Evolutionary conservation across 2,329 filamentous ascomycete species (phyloP).

Genomic region (Alternaria incomplexa): DNA sequence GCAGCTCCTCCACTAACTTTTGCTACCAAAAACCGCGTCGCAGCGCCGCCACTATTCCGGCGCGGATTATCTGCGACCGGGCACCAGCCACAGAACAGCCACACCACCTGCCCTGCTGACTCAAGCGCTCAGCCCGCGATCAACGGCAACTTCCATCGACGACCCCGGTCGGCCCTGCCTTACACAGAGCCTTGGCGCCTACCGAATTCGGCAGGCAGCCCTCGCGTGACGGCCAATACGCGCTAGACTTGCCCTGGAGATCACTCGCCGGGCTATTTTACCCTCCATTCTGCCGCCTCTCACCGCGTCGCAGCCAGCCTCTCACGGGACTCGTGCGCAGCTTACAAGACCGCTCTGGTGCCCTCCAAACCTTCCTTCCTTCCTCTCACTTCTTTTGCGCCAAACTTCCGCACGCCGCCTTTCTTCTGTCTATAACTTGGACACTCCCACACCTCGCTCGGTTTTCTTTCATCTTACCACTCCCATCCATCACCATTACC

Average conservation of each 20-base stretch:
- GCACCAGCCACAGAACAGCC: constrained; percentile 12
- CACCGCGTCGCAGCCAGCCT: constrained; percentile 37
- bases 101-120: not conserved
- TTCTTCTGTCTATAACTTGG: constrained; percentile 14
- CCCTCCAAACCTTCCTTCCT: constrained; percentile 44
- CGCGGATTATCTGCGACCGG: constrained; percentile 19
- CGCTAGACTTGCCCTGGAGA: constrained; percentile 26
- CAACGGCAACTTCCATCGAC: constrained; percentile 3
- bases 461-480: constrained; percentile 9
- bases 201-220: constrained; percentile 12
- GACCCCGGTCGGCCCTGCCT: constrained; percentile 4
- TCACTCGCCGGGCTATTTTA: constrained; percentile 20
- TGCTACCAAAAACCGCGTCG: constrained; percentile 40
- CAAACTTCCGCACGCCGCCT: constrained; percentile 27
- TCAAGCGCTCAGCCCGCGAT: not conserved
- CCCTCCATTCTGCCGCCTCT: constrained; percentile 29
- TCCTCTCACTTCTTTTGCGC: constrained; percentile 41
- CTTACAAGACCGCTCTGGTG: constrained; percentile 46
- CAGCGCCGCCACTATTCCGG: constrained; percentile 13
- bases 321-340: constrained; percentile 41
- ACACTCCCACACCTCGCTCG: constrained; percentile 15
- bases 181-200: constrained; percentile 21
- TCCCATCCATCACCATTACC: constrained; percentile 14
- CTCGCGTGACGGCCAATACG: constrained; percentile 19
- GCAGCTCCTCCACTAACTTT: constrained; percentile 30